Evolutionary conservation across 106 monocot species (phyloP).

Genomic region (Hemerocallis citrina): DNA sequence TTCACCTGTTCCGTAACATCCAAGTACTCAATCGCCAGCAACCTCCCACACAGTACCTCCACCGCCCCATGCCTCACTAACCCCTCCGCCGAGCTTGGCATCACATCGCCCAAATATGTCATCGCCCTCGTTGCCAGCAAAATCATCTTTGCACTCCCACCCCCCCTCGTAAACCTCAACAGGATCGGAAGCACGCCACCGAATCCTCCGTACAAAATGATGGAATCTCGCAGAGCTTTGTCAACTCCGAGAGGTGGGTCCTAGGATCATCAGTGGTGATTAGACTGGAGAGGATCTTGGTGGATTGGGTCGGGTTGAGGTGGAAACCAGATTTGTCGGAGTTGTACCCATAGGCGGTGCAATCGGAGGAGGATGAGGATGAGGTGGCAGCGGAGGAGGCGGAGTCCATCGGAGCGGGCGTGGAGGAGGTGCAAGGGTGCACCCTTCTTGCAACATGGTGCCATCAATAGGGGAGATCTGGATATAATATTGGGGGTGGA

Average conservation of each 20-base stretch:
- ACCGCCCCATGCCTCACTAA: conserved; percentile 47
- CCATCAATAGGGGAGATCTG: too few species aligned
- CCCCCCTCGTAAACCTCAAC: conserved; percentile 39
- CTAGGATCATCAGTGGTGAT: background rate
- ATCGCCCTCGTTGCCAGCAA: conserved; percentile 65
- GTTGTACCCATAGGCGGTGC: too few species aligned
- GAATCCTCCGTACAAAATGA: conserved; percentile 60
- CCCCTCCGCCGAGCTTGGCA: conserved; percentile 36
- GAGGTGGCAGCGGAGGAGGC: too few species aligned
- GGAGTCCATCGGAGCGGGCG: too few species aligned
- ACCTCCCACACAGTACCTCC: conserved; percentile 43
- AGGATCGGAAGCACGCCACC: conserved; percentile 23
- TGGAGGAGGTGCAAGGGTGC: too few species aligned
- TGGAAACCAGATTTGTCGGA: too few species aligned
- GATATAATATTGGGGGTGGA: too few species aligned
- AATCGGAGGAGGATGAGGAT: too few species aligned
- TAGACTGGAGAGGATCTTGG: conserved; percentile 19
- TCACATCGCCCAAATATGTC: conserved; percentile 61
- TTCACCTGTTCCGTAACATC: conserved; percentile 87
- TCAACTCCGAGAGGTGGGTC: conserved; percentile 27
- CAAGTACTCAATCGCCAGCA: conserved; percentile 71
- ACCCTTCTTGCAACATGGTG: too few species aligned
- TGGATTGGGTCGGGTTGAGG: background rate
- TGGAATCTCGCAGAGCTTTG: conserved; percentile 54
- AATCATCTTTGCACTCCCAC: conserved; percentile 44